These are phyloP conservation scores for Pulveroboletus sp. DNA, from an alignment of 768 basidiomycete genomes.

Conservation along the genomic window DNA sequence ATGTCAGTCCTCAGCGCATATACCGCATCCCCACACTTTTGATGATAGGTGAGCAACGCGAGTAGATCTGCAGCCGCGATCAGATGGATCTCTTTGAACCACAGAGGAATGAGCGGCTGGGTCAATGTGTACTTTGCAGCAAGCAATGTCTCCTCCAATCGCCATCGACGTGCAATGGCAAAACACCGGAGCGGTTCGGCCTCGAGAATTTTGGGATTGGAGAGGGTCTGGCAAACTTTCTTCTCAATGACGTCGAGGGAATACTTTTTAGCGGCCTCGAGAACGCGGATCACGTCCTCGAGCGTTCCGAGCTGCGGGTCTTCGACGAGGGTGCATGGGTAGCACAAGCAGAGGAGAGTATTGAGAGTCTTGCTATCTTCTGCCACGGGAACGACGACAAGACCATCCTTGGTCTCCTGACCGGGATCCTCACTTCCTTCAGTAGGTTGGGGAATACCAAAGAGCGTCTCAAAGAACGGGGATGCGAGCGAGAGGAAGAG, in stretches of 20 bases:
- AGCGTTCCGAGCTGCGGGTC: conserved; percentile 17
- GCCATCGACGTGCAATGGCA: conserved; percentile 25
- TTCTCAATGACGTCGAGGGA: conserved; percentile 13
- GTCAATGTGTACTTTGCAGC: conserved; percentile 30
- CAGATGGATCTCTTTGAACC: conserved; percentile 26
- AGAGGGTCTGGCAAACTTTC: conserved; percentile 17
- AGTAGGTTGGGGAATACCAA: conserved; percentile 26
- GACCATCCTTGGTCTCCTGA: conserved; percentile 13
- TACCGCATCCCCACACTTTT: conserved; percentile 12
- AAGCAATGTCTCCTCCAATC: conserved; percentile 22
- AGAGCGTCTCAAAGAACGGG: conserved; percentile 34
- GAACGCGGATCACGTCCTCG: conserved; percentile 3
- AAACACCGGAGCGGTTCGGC: conserved; percentile 29
- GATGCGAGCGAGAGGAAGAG: conserved; percentile 32
- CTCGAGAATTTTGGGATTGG: conserved; percentile 16
- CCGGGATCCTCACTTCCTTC: background rate
- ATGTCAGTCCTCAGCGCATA: background rate
- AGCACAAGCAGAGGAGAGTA: conserved; percentile 24
- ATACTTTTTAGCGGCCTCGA: conserved; percentile 17
- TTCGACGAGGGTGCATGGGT: conserved; percentile 20
- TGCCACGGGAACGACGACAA: conserved; percentile 17
- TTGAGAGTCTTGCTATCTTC: conserved; percentile 23
- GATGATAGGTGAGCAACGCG: conserved; percentile 21
- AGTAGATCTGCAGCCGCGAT: conserved; percentile 28
- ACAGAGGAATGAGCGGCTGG: conserved; percentile 22